These are phyloP conservation scores for Leishmania major DNA, from an alignment of 208 protist genomes.

Conservation along the genomic window DNA sequence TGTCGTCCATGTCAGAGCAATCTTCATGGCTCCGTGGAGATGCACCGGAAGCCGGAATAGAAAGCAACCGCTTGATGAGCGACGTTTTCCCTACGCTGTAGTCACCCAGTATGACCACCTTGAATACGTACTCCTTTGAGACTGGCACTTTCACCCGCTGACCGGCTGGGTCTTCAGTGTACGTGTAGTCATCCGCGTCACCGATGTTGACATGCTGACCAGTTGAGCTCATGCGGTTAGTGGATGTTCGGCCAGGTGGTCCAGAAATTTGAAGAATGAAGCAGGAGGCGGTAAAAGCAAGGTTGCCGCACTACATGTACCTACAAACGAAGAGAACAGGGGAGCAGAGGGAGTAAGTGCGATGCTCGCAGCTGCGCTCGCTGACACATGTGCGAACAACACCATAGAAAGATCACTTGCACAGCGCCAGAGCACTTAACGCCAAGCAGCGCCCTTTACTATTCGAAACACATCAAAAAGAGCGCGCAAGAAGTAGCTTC, in stretches of 20 bases:
- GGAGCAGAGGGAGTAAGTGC: background rate
- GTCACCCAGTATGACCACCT: constrained; percentile 32
- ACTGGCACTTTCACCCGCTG: constrained; percentile 4
- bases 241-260: background rate
- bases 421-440: no score
- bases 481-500: no score
- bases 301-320: background rate
- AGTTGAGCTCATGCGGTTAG: background rate
- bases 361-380: background rate
- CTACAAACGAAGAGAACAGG: background rate
- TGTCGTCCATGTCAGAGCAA: constrained; percentile 12
- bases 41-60: background rate
- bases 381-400: background rate
- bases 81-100: constrained; percentile 70
- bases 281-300: background rate
- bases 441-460: background rate
- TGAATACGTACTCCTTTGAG: constrained; percentile 32
- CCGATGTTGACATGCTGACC: background rate
- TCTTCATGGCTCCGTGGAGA: background rate
- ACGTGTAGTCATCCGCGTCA: constrained; percentile 20
- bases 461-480: background rate
- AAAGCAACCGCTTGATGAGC: constrained; percentile 55
- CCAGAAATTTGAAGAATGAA: background rate
- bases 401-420: background rate
- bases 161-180: constrained; percentile 15